These are phyloP conservation scores for Royoungia palumana DNA, from an alignment of 768 basidiomycete genomes.

Conservation along the genomic window DNA sequence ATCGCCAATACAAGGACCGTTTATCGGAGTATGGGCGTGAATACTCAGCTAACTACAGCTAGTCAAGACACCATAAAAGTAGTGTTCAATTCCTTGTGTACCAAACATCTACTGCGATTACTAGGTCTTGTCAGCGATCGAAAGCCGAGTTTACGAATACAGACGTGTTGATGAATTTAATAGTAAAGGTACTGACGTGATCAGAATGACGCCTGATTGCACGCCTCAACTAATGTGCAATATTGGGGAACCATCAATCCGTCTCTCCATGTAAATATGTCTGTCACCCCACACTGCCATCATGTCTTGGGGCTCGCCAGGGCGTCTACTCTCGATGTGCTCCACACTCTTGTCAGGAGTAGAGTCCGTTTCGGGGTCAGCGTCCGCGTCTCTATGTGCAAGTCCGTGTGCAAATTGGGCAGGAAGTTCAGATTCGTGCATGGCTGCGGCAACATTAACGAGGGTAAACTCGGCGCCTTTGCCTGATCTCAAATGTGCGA, in stretches of 20 bases:
- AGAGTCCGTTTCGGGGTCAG: not conserved
- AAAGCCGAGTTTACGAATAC: no score
- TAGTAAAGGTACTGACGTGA: no score
- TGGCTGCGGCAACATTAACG: conserved; percentile 17
- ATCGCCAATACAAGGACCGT: no score
- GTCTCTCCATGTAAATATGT: conserved; percentile 14
- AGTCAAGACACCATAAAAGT: no score
- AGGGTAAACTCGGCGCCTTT: conserved; percentile 26
- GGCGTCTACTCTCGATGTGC: not conserved
- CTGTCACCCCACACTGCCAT: conserved; percentile 5
- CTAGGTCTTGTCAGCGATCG: no score
- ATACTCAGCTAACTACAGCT: no score
- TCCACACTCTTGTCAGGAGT: not conserved
- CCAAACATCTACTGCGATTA: no score
- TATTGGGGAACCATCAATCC: conserved; percentile 16
- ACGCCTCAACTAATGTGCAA: conserved; percentile 16
- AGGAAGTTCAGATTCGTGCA: conserved; percentile 26
- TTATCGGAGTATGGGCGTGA: no score
- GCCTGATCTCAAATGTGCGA: conserved; percentile 22
- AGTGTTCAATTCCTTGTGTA: no score
- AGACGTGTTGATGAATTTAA: no score
- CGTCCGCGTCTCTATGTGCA: not conserved
- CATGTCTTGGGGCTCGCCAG: not conserved
- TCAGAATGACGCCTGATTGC: no score
- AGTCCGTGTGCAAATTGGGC: conserved; percentile 12